Evolutionary conservation across 1,139 yeast genomes (phyloP), one percentile per base, ranked within the genome.

Genomic region (Suhomyces bolitotheri): DNA sequence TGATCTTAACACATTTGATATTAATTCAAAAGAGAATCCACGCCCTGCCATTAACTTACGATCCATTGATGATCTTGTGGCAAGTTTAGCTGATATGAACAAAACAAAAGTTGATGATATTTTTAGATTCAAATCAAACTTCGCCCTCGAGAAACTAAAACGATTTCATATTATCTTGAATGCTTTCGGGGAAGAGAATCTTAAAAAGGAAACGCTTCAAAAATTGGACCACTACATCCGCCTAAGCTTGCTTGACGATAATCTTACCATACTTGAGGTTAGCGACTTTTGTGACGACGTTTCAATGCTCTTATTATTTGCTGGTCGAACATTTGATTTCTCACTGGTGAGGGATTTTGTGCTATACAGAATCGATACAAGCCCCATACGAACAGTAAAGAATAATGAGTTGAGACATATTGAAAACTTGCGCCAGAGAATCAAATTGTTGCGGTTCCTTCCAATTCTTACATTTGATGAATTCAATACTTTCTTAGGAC

Each of bases 181-280:
- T 29, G 27, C 27, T 10, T 13, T 28, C 5, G 35, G 31, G 7
- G 22, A 16, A 16, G 13, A 15, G 4, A 14, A 16, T 3, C 13
- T 13, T 13, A 16, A 22, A 11, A 19, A 29, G 7, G 35, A 35
- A 2, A 30, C 27, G 2, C 11, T 39, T 11, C 37, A 39, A n/a
- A 46, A 43, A 25, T 25, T 56, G 4, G 54, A 56, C 27, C 49
- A 46, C 33, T 49, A 40, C 26, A 25, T 54, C n/a, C 41, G 51
- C 12, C 38, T 54, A 7, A 48, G 48, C 15, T 31, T 54, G 9
- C 29, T 51, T 9, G 56, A 54, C 35, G 51, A 53, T 12, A 46
- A 46, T 17, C 34, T 48, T 17, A 38, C 49, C 6, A 17, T 25
- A 7, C 24, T 33, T 9, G 53, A 51, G 20, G 38, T 50, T 17